Evolutionary conservation across 495 filamentous ascomycete genomes (phyloP), one percentile per base, ranked within the genome.

Genomic region (Aspergillus conjunctus): DNA sequence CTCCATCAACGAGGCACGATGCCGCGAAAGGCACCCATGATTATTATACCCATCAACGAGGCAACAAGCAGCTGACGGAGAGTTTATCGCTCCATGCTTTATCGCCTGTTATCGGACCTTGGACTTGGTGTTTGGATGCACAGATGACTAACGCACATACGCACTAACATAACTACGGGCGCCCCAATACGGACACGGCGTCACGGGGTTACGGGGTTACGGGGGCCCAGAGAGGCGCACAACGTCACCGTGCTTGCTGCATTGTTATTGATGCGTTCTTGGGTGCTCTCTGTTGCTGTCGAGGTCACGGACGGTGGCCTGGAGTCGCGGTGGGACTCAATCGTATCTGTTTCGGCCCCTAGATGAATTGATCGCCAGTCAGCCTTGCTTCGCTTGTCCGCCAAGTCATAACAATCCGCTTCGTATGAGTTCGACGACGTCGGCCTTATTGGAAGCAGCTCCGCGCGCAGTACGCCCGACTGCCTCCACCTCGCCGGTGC

Each of bases 371-470:
- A 22, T 18, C n/a, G 15, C n/a, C 26, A 20, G 20, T 41, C 5
- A 33, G n/a, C 34, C 7, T 5, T 20, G 39, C 14, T 26, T 26
- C 10, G 31, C 11, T 34, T 34, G 26, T 39, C 26, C 12, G 17
- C 41, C 21, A 18, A 26, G 17, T 22, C 32, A 37, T 39, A 11
- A 21, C 17, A 11, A 51, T 54, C 11, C 45, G 64, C 57, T 59
- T 58, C 68, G 62, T 54, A 72, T 73, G 71, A 66, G 55, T 51
- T 59, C 56, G 10, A 4, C 56, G 56, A 62, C 59, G 54, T 58
- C 14, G 56, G 49, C 53, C 67, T 52, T 63, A 64, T 65, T 75
- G 71, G 64, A 71, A 73, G 73, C 74, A 71, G 71, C 66, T 66
- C 65, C 70, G 64, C 65, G 64, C 65, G 37, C 46, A 30, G 17